Evolutionary conservation across 169 alveolate species (phyloP).

Genomic region (Blepharisma undulans): DNA sequence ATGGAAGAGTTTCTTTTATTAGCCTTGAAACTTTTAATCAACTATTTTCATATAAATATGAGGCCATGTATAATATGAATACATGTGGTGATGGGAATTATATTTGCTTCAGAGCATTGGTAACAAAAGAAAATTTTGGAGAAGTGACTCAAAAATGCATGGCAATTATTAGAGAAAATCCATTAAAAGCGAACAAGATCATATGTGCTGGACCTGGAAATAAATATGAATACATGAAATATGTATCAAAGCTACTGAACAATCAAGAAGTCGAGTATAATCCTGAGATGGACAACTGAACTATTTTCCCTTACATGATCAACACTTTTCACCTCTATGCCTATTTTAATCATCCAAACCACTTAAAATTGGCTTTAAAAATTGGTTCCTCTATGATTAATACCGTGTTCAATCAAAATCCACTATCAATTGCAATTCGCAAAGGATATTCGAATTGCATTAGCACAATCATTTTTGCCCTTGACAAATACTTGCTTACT

Average conservation of each 20-base stretch:
- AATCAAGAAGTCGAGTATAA: not conserved
- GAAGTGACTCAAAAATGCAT: too few species aligned
- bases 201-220: not conserved
- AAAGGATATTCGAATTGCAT: not conserved
- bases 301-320: not conserved
- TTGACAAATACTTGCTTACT: not conserved
- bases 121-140: too few species aligned
- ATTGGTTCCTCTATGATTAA: not conserved
- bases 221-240: not conserved
- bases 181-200: not conserved
- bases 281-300: slow-evolving; percentile 9
- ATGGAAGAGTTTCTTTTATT: too few species aligned
- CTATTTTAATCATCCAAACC: not conserved
- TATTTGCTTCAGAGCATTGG: too few species aligned
- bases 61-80: too few species aligned
- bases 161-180: not conserved
- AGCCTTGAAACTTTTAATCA: too few species aligned
- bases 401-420: not conserved
- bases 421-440: not conserved
- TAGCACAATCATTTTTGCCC: not conserved
- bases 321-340: slow-evolving; percentile 27
- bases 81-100: too few species aligned
- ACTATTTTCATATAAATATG: too few species aligned
- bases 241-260: not conserved
- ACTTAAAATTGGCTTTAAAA: not conserved